Conservation (phyloP, 2,329 filamentous ascomycete species). For the Claviceps arundinis region DNA sequence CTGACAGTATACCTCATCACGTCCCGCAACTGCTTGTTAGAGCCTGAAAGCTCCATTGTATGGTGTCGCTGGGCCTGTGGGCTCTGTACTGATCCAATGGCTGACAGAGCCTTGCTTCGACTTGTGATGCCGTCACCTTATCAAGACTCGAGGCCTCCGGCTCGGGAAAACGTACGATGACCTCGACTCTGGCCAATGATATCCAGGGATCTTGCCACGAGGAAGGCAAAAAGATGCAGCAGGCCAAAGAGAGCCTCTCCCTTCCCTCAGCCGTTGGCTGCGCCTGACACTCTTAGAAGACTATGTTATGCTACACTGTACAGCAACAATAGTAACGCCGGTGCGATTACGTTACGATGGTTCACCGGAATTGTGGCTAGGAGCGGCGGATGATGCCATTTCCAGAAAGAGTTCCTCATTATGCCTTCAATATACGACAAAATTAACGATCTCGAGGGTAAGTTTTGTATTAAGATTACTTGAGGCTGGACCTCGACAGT, state of each 20-base stretch:
- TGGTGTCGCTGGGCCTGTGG: background rate
- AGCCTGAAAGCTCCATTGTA: background rate
- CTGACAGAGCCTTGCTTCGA: background rate
- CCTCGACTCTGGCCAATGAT: background rate
- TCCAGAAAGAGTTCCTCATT: background rate
- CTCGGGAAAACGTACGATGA: background rate
- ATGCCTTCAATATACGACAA: background rate
- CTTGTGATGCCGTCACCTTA: background rate
- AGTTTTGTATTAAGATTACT: background rate
- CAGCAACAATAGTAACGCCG: background rate
- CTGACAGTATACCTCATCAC: too few species aligned
- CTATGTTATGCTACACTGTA: background rate
- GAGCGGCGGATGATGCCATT: background rate
- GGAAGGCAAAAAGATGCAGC: background rate
- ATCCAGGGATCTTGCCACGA: background rate
- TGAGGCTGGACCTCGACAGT: background rate
- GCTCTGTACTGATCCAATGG: background rate
- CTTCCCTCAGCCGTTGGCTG: too few species aligned
- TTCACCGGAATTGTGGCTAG: too few species aligned
- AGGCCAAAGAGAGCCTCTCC: background rate
- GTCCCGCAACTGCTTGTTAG: background rate
- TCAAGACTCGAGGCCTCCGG: background rate
- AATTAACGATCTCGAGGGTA: background rate
- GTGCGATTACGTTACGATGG: background rate
- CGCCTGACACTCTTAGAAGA: background rate